Percentiles rank a stretch among this genome's conserved stretches.
Evolutionary conservation across 106 monocot species (phyloP).

Genomic region (Iris macrosiphon): DNA sequence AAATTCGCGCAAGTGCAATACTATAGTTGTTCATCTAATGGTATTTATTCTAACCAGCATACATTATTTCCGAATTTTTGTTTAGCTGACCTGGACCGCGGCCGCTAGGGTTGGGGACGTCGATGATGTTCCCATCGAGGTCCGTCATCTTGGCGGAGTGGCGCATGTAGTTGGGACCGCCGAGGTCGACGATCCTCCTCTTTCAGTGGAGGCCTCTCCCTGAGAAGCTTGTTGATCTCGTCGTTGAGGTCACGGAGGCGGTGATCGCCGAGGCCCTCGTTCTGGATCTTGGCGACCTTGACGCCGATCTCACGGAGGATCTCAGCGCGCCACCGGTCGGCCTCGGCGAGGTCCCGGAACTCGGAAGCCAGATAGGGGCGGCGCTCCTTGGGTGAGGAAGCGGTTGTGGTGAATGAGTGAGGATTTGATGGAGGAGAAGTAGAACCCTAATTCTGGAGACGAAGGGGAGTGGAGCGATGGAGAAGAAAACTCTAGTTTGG

Average conservation of each 20-base stretch:
- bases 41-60: too few relatives aligned
- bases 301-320: slow-evolving; percentile 89
- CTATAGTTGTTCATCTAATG: too few relatives aligned
- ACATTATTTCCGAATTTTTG: too few relatives aligned
- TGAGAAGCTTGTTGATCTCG: slow-evolving; percentile 96
- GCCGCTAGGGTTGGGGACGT: slow-evolving; percentile 87
- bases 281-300: slow-evolving; percentile 94
- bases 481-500: too few relatives aligned
- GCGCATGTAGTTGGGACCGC: slow-evolving; percentile 62
- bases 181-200: slow-evolving; percentile 80
- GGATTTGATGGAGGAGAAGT: too few relatives aligned
- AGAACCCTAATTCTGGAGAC: too few relatives aligned
- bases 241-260: slow-evolving; percentile 93
- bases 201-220: slow-evolving; percentile 90
- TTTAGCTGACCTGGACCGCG: slow-evolving; percentile 66
- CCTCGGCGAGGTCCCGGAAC: slow-evolving; percentile 97
- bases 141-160: slow-evolving; percentile 81
- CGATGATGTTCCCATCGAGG: slow-evolving; percentile 87
- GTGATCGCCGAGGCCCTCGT: slow-evolving; percentile 94
- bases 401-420: too few relatives aligned
- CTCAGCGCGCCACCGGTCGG: slow-evolving; percentile 82
- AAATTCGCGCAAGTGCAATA: too few relatives aligned
- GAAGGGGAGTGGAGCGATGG: too few relatives aligned
- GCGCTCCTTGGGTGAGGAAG: slow-evolving; percentile 92
- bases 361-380: slow-evolving; percentile 91